These are phyloP conservation scores for Diplodia sapinea DNA, from an alignment of 2,329 filamentous ascomycete species.

Conservation along the genomic window DNA sequence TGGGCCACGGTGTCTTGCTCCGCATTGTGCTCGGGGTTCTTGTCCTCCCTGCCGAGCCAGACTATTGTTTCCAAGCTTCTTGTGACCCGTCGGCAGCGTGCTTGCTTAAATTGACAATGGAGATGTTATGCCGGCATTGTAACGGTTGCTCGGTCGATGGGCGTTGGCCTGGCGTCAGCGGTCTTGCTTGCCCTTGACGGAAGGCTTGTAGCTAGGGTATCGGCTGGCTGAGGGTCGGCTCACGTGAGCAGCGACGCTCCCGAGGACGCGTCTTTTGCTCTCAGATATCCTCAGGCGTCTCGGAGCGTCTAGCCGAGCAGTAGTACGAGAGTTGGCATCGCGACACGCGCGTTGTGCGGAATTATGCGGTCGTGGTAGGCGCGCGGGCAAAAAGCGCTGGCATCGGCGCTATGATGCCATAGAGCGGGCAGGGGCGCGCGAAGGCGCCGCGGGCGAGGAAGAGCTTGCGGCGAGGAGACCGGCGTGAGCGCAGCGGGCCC, in stretches of 20 bases:
- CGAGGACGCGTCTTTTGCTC: background rate
- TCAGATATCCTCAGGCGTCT: background rate
- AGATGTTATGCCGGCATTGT: background rate
- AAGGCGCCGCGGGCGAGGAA: background rate
- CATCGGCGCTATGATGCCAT: conserved; percentile 12
- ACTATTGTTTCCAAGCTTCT: conserved; percentile 4
- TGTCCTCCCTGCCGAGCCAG: conserved; percentile 23
- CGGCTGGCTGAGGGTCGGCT: conserved; percentile 11
- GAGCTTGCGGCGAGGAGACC: background rate
- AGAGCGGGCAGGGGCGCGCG: conserved; percentile 13
- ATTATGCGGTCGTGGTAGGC: conserved; percentile 5
- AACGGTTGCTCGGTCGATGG: conserved; percentile 13
- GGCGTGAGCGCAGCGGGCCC: background rate
- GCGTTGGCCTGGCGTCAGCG: background rate
- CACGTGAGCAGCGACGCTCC: conserved; percentile 5
- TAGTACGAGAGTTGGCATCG: background rate
- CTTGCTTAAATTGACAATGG: background rate
- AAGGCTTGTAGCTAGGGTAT: conserved; percentile 6
- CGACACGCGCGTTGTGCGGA: conserved; percentile 9
- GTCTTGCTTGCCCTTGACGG: background rate
- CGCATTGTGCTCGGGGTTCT: conserved; percentile 8
- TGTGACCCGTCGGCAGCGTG: background rate
- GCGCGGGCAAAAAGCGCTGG: conserved; percentile 11
- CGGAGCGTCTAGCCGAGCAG: background rate
- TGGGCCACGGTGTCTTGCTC: background rate